Percentiles rank a stretch among this genome's conserved stretches.
Conservation (phyloP, 176 grass and related monocot species). For the Pontederia paniculata region DNA sequence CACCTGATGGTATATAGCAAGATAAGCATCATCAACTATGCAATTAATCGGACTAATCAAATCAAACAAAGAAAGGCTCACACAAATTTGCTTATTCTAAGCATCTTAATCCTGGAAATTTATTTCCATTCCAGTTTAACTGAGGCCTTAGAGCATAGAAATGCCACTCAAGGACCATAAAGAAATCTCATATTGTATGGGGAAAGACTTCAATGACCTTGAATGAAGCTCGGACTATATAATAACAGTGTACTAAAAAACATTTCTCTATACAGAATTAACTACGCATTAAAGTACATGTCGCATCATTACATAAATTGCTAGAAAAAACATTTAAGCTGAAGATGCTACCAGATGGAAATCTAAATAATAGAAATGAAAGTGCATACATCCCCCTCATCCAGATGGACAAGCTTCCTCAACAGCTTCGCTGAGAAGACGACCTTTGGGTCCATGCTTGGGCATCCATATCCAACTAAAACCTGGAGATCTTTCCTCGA, state of each 20-base stretch:
- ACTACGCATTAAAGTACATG: too few species aligned
- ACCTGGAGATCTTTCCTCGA: conserved; percentile 82
- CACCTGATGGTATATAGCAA: conserved; percentile 47
- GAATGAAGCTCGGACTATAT: too few species aligned
- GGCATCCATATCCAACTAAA: conserved; percentile 85
- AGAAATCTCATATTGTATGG: too few species aligned
- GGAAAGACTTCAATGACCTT: too few species aligned
- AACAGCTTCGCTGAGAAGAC: conserved; percentile 91
- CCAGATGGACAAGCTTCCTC: conserved; percentile 84
- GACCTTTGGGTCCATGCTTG: conserved; percentile 59
- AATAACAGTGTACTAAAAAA: too few species aligned
- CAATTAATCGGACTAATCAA: conserved; percentile 2
- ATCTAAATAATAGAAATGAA: conserved; percentile 18
- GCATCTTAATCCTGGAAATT: too few species aligned
- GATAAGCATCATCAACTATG: conserved; percentile 17
- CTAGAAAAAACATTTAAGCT: neutral
- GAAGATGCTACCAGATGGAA: neutral
- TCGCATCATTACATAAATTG: neutral
- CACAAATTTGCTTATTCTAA: too few species aligned
- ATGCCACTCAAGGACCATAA: too few species aligned
- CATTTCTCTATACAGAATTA: too few species aligned
- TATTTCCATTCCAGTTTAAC: too few species aligned
- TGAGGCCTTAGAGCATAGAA: too few species aligned
- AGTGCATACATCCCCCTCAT: conserved; percentile 87
- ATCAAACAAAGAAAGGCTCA: neutral